Percentiles rank a stretch among this genome's conserved stretches.
phyloP scores from a whole-genome alignment of 305 asterid genomes.

The Solanum hybrid region DNA sequence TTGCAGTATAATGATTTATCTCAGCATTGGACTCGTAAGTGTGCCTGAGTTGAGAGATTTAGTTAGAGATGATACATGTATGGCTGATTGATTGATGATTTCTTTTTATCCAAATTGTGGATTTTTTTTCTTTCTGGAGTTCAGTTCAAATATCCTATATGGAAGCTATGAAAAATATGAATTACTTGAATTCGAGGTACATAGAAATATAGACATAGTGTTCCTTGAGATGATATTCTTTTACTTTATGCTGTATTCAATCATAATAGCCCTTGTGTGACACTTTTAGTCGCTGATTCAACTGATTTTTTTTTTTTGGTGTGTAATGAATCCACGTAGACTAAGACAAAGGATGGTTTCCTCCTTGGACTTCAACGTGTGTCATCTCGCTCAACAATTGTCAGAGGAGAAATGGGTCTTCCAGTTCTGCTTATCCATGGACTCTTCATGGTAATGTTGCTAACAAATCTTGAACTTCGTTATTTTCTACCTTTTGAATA shows the following conservation, averaged over 20 bases:
- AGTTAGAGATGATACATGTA: background rate
- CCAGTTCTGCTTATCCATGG: slow-evolving; percentile 91
- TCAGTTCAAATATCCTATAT: background rate
- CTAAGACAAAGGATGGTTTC: slow-evolving; percentile 74
- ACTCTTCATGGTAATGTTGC: slow-evolving; percentile 61
- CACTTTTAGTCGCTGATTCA: background rate
- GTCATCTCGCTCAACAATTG: slow-evolving; percentile 38
- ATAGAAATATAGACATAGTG: background rate
- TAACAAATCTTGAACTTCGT: background rate
- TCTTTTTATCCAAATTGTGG: background rate
- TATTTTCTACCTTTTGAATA: background rate
- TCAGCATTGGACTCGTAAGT: background rate
- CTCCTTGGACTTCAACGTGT: slow-evolving; percentile 88
- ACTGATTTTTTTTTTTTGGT: background rate
- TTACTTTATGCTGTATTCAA: background rate
- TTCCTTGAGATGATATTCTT: background rate
- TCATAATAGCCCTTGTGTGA: background rate
- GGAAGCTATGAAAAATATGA: background rate
- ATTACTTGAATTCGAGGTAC: background rate
- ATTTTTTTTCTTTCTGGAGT: background rate
- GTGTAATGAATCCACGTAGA: slow-evolving; percentile 27
- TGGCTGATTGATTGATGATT: background rate
- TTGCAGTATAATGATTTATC: background rate
- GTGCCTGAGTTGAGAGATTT: background rate
- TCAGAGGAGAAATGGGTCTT: slow-evolving; percentile 28